Base-by-base conservation (phyloP, 768 basidiomycete species). In the Trametes coccinea region DNA sequence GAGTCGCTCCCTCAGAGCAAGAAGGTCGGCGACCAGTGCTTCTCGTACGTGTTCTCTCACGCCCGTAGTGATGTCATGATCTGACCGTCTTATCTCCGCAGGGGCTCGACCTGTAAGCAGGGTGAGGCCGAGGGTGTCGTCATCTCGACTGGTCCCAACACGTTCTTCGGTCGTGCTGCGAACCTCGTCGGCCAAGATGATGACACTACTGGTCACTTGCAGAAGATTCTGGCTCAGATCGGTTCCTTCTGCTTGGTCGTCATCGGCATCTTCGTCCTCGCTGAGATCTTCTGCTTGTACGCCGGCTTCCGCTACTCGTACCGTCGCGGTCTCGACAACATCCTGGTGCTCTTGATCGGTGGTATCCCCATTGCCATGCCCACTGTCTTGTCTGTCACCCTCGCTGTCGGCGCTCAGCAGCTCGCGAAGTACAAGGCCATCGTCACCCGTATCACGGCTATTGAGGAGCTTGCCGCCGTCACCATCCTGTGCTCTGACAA, bases 301-400 rank as follows among this genome's bases (percentile, higher is more conserved):
- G 89, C 95, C 52, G 90, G 87, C 44, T 98, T 94, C 90, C 82
- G 79, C 60, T 98, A 92, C 82, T 76, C 71, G 53, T 98, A 98
- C 80, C 92, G 96, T 70, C 88, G 88, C 62, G 96, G 95, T 80
- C 89, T 98, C 69, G 87, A 98, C 84, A 91, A 95, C 82, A 95
- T 98, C 78, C 86, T 98, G 37, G 96, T 98, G 66, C 92, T 98
- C 75, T 84, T 98, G 85, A 98, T 98, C 78, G 96, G 96, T 82
- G 96, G 96, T 82, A 98, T 98, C 73, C 96, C 96, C 71, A 98
- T 98, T 77, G 96, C 96, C 74, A 98, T 98, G 96, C 96, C 96
- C 67, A 98, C 96, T 62, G 95, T 98, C 66, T 78, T 98, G 62
- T 97, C 95, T 59, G 96, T 98, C 79, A 98, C 96, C 22, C 93